Evolutionary conservation across 768 basidiomycete genomes (phyloP).

Genomic region (Sistotremastrum niveocremeum): DNA sequence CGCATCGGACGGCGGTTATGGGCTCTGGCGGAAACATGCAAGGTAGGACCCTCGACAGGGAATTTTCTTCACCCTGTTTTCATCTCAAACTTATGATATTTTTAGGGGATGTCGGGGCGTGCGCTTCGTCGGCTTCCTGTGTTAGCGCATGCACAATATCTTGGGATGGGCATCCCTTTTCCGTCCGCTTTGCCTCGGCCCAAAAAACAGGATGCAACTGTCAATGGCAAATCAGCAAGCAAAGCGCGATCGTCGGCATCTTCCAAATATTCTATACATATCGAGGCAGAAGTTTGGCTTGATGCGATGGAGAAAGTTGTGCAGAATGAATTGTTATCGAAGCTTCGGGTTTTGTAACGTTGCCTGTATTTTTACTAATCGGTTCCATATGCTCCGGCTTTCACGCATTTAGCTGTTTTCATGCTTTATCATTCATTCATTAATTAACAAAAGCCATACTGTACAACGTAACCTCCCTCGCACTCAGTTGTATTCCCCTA

Average conservation of each 20-base stretch:
- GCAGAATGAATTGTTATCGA: conserved; percentile 26
- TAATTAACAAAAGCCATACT: no score
- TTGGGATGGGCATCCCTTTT: conserved; percentile 36
- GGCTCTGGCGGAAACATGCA: conserved; percentile 61
- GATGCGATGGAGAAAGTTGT: conserved; percentile 76
- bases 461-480: no score
- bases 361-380: no score
- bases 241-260: neutral
- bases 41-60: conserved; percentile 32
- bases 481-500: no score
- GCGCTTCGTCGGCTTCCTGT: conserved; percentile 89
- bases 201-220: neutral
- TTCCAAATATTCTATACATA: conserved; percentile 9
- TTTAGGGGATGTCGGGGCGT: conserved; percentile 77
- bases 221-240: neutral
- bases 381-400: no score
- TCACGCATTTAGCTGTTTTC: no score
- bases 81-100: neutral
- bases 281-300: conserved; percentile 59
- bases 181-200: conserved; percentile 2
- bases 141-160: conserved; percentile 75
- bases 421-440: no score
- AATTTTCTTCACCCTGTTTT: conserved; percentile 3
- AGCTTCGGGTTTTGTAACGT: no score
- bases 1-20: conserved; percentile 45